A percentile compares a stretch with the other conserved stretches of the same genome.
Evolutionary conservation across 78 protist species (phyloP).

Genomic region (Dictyostelium brefeldianum): DNA sequence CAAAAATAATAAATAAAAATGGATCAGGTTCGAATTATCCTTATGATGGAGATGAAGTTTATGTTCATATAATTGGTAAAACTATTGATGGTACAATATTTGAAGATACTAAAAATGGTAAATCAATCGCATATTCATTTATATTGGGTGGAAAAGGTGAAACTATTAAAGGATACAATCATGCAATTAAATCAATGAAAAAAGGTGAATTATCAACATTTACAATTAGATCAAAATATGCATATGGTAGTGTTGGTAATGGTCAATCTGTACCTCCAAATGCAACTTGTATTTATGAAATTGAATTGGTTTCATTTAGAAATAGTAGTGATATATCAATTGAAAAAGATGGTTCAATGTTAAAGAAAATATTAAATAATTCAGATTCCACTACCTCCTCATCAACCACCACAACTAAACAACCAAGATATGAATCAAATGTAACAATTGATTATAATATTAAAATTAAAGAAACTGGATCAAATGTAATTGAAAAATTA

Average conservation of each 20-base stretch:
- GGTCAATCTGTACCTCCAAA: slow-evolving; percentile 11
- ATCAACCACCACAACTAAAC: background rate
- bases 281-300: slow-evolving; percentile 28
- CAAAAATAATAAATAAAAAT: background rate
- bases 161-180: background rate
- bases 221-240: slow-evolving; percentile 20
- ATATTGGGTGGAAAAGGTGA: slow-evolving; percentile 5
- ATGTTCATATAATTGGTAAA: background rate
- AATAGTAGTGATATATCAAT: background rate
- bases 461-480: background rate
- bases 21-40: background rate
- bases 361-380: background rate
- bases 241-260: slow-evolving; percentile 17
- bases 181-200: slow-evolving; percentile 13
- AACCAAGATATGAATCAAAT: slow-evolving; percentile 38
- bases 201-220: slow-evolving; percentile 17
- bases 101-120: slow-evolving; percentile 5
- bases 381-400: background rate
- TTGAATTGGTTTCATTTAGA: slow-evolving; percentile 11
- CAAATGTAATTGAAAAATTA: background rate
- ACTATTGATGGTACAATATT: background rate
- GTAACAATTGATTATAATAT: background rate
- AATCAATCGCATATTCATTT: background rate
- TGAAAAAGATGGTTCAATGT: background rate
- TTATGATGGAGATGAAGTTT: slow-evolving; percentile 4